phyloP scores from a whole-genome alignment of 2,329 filamentous ascomycete species.

The Aspergillus fijiensis region DNA sequence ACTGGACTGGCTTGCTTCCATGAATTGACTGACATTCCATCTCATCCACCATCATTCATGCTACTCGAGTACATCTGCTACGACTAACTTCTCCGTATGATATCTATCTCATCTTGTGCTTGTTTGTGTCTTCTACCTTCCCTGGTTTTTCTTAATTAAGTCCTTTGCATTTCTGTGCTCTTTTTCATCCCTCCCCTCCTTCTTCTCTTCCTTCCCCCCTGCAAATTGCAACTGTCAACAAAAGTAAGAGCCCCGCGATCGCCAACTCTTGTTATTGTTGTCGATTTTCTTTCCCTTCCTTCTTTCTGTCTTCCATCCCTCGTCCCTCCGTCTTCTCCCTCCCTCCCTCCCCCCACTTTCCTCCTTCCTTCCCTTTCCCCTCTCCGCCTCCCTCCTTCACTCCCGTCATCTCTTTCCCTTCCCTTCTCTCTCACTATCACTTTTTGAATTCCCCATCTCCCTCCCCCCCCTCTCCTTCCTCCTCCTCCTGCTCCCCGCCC shows the following conservation, averaged over 20 bases:
- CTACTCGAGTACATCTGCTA: too few species aligned
- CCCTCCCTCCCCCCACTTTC: background rate
- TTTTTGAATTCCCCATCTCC: slow-evolving; percentile 19
- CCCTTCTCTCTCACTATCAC: slow-evolving; percentile 17
- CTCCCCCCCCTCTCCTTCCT: slow-evolving; percentile 11
- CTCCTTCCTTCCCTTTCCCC: slow-evolving; percentile 1
- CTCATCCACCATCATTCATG: too few species aligned
- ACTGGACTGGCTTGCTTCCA: too few species aligned
- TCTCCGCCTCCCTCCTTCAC: background rate
- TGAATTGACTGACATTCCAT: too few species aligned
- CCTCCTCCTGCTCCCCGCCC: slow-evolving; percentile 6
- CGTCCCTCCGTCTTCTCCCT: slow-evolving; percentile 1
- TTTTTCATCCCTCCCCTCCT: background rate
- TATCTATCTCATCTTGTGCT: too few species aligned
- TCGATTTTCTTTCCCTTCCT: slow-evolving; percentile 1
- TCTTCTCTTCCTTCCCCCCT: background rate
- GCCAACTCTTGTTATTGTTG: slow-evolving; percentile 7
- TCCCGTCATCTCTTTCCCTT: slow-evolving; percentile 9
- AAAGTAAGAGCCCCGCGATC: slow-evolving; percentile 21
- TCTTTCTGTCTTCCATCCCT: slow-evolving; percentile 11
- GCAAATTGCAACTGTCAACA: slow-evolving; percentile 20
- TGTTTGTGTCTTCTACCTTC: too few species aligned
- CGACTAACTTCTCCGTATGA: too few species aligned
- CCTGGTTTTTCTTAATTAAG: background rate
- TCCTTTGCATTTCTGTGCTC: background rate